phyloP scores from a whole-genome alignment of 2,329 filamentous ascomycete genomes.

The Teratosphaeria destructans region DNA sequence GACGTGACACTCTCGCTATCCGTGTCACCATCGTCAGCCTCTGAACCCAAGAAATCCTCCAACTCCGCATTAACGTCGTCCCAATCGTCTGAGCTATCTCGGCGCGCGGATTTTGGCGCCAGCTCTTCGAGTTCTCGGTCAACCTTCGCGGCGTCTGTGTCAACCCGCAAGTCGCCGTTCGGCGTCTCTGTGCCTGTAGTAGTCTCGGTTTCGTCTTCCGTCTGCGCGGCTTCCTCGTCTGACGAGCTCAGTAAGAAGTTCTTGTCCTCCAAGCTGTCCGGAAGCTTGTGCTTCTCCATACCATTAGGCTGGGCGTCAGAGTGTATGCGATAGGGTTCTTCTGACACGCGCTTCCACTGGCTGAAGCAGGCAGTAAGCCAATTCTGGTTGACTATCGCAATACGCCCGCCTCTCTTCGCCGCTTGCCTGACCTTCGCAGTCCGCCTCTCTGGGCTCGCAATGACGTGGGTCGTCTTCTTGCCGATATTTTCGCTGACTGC shows the following conservation, averaged over 20 bases:
- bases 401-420: constrained; percentile 56
- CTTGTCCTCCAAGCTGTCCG: constrained; percentile 19
- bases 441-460: constrained; percentile 59
- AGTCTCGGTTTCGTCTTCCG: constrained; percentile 27
- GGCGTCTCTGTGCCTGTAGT: constrained; percentile 1
- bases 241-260: constrained; percentile 33
- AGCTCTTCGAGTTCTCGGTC: constrained; percentile 33
- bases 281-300: constrained; percentile 11
- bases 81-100: constrained; percentile 30
- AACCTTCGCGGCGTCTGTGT: constrained; percentile 19
- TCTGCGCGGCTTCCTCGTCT: constrained; percentile 34
- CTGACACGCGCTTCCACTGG: constrained; percentile 72
- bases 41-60: constrained; percentile 58
- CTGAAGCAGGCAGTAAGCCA: constrained; percentile 82
- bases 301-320: constrained; percentile 43
- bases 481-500: constrained; percentile 50
- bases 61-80: constrained; percentile 57
- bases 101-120: constrained; percentile 33
- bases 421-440: constrained; percentile 89
- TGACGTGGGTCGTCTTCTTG: constrained; percentile 54
- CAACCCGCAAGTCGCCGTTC: constrained; percentile 5
- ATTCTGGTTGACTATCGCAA: constrained; percentile 84
- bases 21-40: constrained; percentile 33
- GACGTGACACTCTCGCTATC: constrained; percentile 14
- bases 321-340: constrained; percentile 68